Percentiles rank a stretch among this genome's conserved stretches.
phyloP scores from a whole-genome alignment of 129 eudicot genomes.

The Ambrosia artemisiifolia region DNA sequence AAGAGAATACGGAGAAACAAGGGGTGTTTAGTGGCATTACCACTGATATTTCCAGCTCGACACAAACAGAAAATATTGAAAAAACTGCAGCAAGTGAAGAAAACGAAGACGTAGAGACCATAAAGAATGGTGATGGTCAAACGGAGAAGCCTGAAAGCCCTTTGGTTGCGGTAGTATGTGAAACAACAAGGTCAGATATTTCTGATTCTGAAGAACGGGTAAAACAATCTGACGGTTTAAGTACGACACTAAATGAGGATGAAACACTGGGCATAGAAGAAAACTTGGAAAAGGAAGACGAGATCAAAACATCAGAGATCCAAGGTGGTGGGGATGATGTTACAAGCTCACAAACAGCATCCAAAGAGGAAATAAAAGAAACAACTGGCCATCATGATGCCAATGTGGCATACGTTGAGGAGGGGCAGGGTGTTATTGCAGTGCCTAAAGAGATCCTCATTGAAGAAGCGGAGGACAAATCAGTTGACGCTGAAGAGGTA shows the following conservation, averaged over 20 bases:
- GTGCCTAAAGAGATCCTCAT: slow-evolving; percentile 12
- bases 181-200: slow-evolving; percentile 14
- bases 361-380: slow-evolving; percentile 10
- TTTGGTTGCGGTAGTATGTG: slow-evolving; percentile 8
- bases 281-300: neutral
- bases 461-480: slow-evolving; percentile 22
- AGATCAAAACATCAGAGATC: slow-evolving; percentile 1
- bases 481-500: slow-evolving; percentile 20
- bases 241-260: neutral
- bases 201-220: slow-evolving; percentile 9
- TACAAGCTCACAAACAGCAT: slow-evolving; percentile 14
- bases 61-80: neutral
- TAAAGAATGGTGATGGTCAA: slow-evolving; percentile 18
- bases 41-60: slow-evolving; percentile 14
- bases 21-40: neutral
- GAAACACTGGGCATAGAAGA: neutral
- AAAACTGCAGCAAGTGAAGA: neutral
- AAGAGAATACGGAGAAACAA: slow-evolving; percentile 1
- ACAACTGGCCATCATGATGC: neutral
- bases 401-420: slow-evolving; percentile 3
- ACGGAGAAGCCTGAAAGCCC: slow-evolving; percentile 9
- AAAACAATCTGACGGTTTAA: neutral
- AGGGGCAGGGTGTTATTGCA: slow-evolving; percentile 1
- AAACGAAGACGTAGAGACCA: slow-evolving; percentile 4
- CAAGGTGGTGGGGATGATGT: slow-evolving; percentile 2